Conservation (phyloP, 176 grass and related monocot species). For the Tillandsia leiboldiana region DNA sequence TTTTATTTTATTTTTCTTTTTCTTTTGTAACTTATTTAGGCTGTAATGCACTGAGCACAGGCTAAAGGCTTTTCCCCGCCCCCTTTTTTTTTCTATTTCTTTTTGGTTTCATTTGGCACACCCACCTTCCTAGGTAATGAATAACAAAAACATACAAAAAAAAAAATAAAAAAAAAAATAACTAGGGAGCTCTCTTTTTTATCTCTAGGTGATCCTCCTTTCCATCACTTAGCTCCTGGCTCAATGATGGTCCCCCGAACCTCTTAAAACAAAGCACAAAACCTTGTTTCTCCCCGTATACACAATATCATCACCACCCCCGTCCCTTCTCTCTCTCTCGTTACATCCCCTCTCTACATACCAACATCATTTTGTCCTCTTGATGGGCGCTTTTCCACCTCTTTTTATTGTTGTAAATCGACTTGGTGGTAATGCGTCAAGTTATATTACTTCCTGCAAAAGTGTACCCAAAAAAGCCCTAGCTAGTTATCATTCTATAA, state of each 20-base stretch:
- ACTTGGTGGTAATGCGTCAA: background rate
- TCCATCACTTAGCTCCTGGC: conserved; percentile 11
- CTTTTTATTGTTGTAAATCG: background rate
- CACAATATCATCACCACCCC: background rate
- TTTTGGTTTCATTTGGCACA: background rate
- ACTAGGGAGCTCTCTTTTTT: background rate
- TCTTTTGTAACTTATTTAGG: too few species aligned
- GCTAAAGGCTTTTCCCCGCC: background rate
- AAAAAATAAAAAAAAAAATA: too few species aligned
- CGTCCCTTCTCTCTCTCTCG: conserved; percentile 7
- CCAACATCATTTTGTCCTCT: conserved; percentile 59
- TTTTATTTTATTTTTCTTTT: too few species aligned
- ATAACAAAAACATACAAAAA: conserved; percentile 36
- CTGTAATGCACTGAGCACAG: background rate
- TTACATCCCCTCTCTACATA: conserved; percentile 25
- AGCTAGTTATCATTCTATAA: background rate
- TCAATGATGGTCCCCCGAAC: conserved; percentile 51
- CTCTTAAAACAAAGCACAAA: conserved; percentile 19
- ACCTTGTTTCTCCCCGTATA: conserved; percentile 35
- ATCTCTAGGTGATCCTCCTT: background rate
- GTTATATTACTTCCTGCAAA: background rate
- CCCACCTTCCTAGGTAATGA: conserved; percentile 38
- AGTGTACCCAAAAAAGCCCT: conserved; percentile 3
- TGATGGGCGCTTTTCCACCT: conserved; percentile 1
- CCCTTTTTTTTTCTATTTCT: background rate